phyloP scores from a whole-genome alignment of 805 yeast species.

The Teunomyces stri region DNA sequence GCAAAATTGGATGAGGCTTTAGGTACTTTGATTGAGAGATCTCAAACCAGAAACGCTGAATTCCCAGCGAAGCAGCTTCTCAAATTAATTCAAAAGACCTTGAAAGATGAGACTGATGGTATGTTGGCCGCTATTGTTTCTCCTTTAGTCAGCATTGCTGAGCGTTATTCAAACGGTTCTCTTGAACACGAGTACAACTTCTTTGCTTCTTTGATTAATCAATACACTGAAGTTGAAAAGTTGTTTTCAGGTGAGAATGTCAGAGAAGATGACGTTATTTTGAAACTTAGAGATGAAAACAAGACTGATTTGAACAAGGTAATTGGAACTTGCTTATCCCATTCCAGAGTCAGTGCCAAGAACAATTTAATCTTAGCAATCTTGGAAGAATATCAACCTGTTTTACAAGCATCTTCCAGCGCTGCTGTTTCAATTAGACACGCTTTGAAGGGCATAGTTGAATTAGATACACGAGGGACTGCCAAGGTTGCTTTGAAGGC shows the following conservation, averaged over 20 bases:
- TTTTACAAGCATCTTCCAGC: slow-evolving; percentile 67
- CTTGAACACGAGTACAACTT: slow-evolving; percentile 79
- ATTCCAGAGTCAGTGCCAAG: slow-evolving; percentile 89
- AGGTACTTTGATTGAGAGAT: slow-evolving; percentile 62
- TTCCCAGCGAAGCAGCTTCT: slow-evolving; percentile 90
- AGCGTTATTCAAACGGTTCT: slow-evolving; percentile 70
- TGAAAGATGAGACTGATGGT: slow-evolving; percentile 48
- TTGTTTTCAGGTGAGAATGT: slow-evolving; percentile 72
- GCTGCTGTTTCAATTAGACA: slow-evolving; percentile 63
- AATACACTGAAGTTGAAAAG: slow-evolving; percentile 75
- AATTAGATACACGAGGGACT: slow-evolving; percentile 83
- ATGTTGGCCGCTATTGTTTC: slow-evolving; percentile 58
- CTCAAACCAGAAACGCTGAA: slow-evolving; percentile 63
- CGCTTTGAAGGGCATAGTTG: slow-evolving; percentile 75
- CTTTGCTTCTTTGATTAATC: slow-evolving; percentile 64
- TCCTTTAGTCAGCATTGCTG: slow-evolving; percentile 73
- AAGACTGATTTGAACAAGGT: slow-evolving; percentile 73
- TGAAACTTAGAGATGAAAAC: slow-evolving; percentile 84
- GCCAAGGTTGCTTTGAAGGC: slow-evolving; percentile 95
- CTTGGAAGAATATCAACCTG: slow-evolving; percentile 75
- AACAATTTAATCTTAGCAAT: slow-evolving; percentile 86
- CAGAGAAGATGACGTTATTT: slow-evolving; percentile 86
- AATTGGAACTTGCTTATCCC: slow-evolving; percentile 74
- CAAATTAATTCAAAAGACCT: slow-evolving; percentile 65
- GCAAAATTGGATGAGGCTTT: slow-evolving; percentile 68